Evolutionary conservation across 257 asterid genomes (phyloP).

Genomic region (Handroanthus guayacan): DNA sequence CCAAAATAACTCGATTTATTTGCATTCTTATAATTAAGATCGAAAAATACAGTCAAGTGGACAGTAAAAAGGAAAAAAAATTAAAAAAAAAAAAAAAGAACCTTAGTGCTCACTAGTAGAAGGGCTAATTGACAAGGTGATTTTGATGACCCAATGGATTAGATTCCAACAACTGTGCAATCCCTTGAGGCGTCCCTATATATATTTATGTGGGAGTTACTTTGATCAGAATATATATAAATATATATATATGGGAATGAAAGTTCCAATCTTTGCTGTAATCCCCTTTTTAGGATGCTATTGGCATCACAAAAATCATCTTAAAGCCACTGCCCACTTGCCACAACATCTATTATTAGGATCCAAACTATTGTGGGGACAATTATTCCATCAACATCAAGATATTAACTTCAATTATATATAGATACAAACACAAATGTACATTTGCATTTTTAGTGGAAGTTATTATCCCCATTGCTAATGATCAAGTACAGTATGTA

Average conservation of each 20-base stretch:
- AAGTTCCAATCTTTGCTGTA: conserved; percentile 27
- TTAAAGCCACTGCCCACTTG: conserved; percentile 48
- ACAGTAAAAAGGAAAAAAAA: no score
- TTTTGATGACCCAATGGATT: conserved; percentile 17
- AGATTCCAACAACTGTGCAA: conserved; percentile 40
- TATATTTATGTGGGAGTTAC: conserved; percentile 41
- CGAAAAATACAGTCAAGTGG: no score
- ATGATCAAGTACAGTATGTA: no score
- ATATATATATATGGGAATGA: conserved; percentile 17
- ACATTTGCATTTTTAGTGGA: background rate
- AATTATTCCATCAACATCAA: conserved; percentile 46
- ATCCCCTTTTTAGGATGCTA: conserved; percentile 40
- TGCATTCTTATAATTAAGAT: no score
- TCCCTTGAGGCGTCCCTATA: conserved; percentile 40
- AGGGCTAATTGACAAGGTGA: background rate
- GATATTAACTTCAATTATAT: conserved; percentile 12
- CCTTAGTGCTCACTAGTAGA: no score
- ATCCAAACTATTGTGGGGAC: conserved; percentile 53
- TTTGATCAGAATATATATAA: conserved; percentile 39
- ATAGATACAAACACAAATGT: background rate
- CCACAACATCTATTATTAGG: conserved; percentile 41
- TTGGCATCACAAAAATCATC: conserved; percentile 35
- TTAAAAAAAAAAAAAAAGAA: no score
- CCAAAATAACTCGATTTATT: no score
- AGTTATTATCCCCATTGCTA: background rate